Evolutionary conservation across 768 basidiomycete species (phyloP), one percentile per base, ranked within the genome.

Genomic region (Mycena rosella): DNA sequence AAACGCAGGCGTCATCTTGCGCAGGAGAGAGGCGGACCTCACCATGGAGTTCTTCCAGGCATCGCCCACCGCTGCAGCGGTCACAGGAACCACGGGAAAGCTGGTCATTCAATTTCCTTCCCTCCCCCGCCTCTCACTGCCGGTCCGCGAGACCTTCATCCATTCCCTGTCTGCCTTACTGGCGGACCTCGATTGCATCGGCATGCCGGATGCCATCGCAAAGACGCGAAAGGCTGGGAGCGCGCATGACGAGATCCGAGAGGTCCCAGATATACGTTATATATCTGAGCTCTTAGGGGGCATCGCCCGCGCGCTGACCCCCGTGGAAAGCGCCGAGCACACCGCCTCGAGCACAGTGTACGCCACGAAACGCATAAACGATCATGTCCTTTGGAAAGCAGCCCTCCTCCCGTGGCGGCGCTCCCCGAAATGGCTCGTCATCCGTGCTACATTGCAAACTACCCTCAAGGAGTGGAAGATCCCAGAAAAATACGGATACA

Each of bases 271-370:
- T 64, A 84, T 85, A 1, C 80, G 82, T 1, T 86, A 86, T 56
- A 85, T 89, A 68, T 83, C 85, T 3, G 78, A 85, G 57, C 72
- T 88, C 7, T 76, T 88, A 10, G 79, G 79, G 6, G 82, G 82
- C n/a, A 85, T 88, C 66, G 75, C 87, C 22, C 78, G 80, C 17
- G 81, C 80, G 10, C 71, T 82, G 14, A 55, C 65, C 17, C 38
- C 49, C 0, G 58, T 18, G 22, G 82, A 81, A 2, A 71, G 77
- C 15, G 74, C 72, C 1, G 29, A 17, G 5, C n/a, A 34, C 5
- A n/a, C 49, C 32, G 65, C 59, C 1, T 27, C 44, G 59, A 30
- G 45, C 51, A 61, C 59, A 0, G 32, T 60, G 4, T 61, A 61
- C 15, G 38, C 38, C 8, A 55, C 58, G 2, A 88, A 88, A 71